Percentiles rank a stretch among this genome's conserved stretches.
Conservation (phyloP, 768 basidiomycete genomes). For the Tulasnella sp. region DNA sequence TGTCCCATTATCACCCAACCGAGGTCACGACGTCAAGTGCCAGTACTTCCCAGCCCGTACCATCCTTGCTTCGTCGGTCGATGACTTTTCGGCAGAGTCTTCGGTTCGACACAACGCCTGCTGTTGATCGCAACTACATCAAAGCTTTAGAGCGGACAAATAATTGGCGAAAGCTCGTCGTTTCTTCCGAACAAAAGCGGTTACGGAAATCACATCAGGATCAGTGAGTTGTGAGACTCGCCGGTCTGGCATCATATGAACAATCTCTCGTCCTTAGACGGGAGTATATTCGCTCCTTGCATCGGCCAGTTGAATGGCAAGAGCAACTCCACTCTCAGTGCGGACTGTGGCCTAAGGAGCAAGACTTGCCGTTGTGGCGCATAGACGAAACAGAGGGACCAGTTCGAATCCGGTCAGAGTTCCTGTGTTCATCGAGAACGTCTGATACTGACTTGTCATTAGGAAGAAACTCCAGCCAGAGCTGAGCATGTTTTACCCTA, state of each 20-base stretch:
- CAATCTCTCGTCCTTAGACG: constrained; percentile 46
- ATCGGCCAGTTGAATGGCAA: constrained; percentile 48
- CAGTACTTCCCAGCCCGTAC: constrained; percentile 4
- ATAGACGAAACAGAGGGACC: constrained; percentile 93
- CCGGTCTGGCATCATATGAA: neutral
- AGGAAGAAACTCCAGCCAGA: constrained; percentile 78
- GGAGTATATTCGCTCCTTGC: constrained; percentile 66
- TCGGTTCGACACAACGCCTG: neutral
- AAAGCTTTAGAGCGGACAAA: constrained; percentile 61
- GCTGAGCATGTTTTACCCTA: constrained; percentile 39
- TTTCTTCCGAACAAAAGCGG: constrained; percentile 65
- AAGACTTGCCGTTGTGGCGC: constrained; percentile 57
- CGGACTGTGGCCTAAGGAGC: constrained; percentile 71
- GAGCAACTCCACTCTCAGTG: constrained; percentile 65
- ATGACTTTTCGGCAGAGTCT: neutral
- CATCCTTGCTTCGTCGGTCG: neutral
- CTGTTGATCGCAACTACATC: constrained; percentile 46
- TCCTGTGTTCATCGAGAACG: neutral
- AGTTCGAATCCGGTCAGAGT: constrained; percentile 67
- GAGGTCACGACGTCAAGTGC: neutral
- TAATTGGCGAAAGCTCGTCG: constrained; percentile 71
- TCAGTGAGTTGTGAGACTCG: constrained; percentile 47
- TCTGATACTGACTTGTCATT: constrained; percentile 15
- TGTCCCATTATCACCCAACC: neutral
- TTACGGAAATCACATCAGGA: constrained; percentile 70